Conservation (phyloP, 306 rosid genomes). For the Rosa multiflora region DNA sequence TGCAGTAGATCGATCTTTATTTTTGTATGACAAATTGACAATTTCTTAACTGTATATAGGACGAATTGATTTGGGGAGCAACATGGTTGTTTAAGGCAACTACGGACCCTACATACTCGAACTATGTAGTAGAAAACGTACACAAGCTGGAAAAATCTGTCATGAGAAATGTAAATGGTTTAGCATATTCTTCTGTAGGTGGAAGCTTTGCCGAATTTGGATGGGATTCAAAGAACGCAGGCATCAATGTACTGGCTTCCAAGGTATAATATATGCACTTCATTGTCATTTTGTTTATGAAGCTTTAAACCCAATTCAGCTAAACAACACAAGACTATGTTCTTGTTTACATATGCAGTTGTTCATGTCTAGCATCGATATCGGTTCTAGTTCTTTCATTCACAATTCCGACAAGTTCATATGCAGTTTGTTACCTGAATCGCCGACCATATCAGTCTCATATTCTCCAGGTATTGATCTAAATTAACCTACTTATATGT, state of each 20-base stretch:
- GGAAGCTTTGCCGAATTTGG: conserved; percentile 27
- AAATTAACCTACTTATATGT: background rate
- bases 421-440: conserved; percentile 26
- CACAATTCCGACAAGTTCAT: conserved; percentile 21
- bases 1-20: background rate
- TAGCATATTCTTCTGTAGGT: background rate
- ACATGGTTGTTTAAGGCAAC: conserved; percentile 32
- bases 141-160: background rate
- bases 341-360: conserved; percentile 6
- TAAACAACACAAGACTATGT: background rate
- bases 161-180: conserved; percentile 8
- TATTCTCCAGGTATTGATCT: conserved; percentile 25
- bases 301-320: background rate
- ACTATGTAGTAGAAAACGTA: conserved; percentile 14
- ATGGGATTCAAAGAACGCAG: conserved; percentile 34
- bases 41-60: background rate
- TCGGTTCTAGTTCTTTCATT: conserved; percentile 8
- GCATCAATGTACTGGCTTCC: conserved; percentile 20
- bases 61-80: conserved; percentile 33
- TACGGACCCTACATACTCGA: conserved; percentile 5
- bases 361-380: background rate
- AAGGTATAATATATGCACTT: background rate
- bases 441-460: conserved; percentile 24
- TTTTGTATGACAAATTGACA: background rate
- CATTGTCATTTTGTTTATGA: background rate